These are phyloP conservation scores for Acacia confusa DNA, from an alignment of 306 rosid genomes.

Conservation along the genomic window DNA sequence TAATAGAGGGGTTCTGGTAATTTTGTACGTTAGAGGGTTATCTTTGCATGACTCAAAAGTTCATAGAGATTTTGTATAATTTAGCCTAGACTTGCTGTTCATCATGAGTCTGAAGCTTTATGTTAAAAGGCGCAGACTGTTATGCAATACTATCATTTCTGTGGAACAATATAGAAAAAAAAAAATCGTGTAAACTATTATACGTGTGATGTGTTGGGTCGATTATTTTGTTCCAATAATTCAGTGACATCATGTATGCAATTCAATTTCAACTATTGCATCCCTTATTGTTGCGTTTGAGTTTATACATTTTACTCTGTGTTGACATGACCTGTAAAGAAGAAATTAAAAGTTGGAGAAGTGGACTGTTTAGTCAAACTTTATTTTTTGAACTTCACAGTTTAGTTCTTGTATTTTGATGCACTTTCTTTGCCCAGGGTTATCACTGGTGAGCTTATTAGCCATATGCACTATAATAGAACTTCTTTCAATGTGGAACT, in stretches of 20 bases:
- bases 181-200: constrained; percentile 15
- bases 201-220: neutral
- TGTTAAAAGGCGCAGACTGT: neutral
- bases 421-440: constrained; percentile 52
- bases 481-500: constrained; percentile 97
- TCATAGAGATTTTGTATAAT: neutral
- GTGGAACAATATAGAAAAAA: neutral
- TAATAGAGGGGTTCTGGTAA: neutral
- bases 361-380: constrained; percentile 13
- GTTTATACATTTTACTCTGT: neutral
- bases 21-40: neutral
- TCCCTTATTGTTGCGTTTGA: constrained; percentile 19
- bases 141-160: constrained; percentile 12
- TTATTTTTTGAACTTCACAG: neutral
- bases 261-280: neutral
- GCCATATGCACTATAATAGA: constrained; percentile 66
- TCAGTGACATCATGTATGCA: neutral
- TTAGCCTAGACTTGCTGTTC: neutral
- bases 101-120: neutral
- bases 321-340: constrained; percentile 5
- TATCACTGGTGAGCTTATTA: constrained; percentile 55
- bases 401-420: constrained; percentile 21
- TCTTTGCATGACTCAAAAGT: neutral
- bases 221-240: constrained; percentile 14
- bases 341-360: constrained; percentile 14